A percentile compares a stretch with the other conserved stretches of the same genome.
These are phyloP conservation scores for Cicer arietinum DNA, from an alignment of 306 rosid genomes.

Conservation along the genomic window DNA sequence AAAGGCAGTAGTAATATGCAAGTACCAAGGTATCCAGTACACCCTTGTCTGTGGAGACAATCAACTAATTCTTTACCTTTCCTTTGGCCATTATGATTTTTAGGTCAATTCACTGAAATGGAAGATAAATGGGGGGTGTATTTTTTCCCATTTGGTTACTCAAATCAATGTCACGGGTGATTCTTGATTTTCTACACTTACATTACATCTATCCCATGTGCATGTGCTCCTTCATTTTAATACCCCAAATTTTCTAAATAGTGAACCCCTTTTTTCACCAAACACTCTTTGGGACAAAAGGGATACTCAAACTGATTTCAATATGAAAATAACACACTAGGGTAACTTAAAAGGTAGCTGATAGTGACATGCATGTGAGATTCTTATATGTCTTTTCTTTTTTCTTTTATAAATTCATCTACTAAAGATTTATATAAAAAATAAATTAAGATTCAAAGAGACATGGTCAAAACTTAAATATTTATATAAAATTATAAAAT, in stretches of 20 bases:
- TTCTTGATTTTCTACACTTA: constrained; percentile 16
- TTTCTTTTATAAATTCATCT: no score
- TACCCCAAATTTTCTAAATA: constrained; percentile 37
- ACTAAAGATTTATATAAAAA: no score
- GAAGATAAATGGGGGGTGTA: constrained; percentile 12
- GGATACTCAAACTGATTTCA: constrained; percentile 30
- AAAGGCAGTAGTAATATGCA: constrained; percentile 11
- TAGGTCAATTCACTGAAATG: constrained; percentile 34
- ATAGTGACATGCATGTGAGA: constrained; percentile 30
- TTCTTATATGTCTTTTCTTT: neutral
- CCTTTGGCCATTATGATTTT: constrained; percentile 29
- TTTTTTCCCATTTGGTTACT: constrained; percentile 20
- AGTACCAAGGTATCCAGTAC: constrained; percentile 44
- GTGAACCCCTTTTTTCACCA: constrained; percentile 5
- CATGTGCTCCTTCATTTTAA: constrained; percentile 29
- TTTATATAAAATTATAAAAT: no score
- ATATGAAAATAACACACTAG: constrained; percentile 42
- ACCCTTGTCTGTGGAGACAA: constrained; percentile 26
- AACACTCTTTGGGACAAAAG: constrained; percentile 32
- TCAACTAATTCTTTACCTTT: constrained; percentile 3
- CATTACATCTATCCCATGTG: constrained; percentile 21
- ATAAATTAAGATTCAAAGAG: no score
- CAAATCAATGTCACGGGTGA: constrained; percentile 34
- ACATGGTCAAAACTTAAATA: no score
- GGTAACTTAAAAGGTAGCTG: constrained; percentile 41